Evolutionary conservation across 202 grass and related monocot genomes (phyloP), one percentile per base, ranked within the genome.

Genomic region (Panicum virgatum): DNA sequence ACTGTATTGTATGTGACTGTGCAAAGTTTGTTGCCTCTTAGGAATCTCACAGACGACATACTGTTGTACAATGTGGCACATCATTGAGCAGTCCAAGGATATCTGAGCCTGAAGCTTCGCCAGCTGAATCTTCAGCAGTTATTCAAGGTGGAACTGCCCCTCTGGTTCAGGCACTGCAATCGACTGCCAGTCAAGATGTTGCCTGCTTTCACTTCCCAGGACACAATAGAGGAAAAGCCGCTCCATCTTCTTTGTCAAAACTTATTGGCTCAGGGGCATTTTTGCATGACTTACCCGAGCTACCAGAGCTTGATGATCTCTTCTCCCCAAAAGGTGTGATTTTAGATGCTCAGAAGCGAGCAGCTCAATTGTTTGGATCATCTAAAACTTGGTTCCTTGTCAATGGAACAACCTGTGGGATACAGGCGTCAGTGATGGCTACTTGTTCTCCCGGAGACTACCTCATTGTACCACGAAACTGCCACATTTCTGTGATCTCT

Each of bases 161-260:
- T 50, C 86, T 98, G 39, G 52, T 93, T 77, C 51, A 89, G 29
- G 95, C 90, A 63, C 79, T 98, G 36, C 71, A 94, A 69, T 89
- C 75, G 65, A 80, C 86, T 76, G 90, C 90, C 48, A 72, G 22
- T 22, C 78, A 94, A 80, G 79, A 89, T 43, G 84, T 90, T 66
- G 75, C 90, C 9, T 98, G 90, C 46, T 98, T 98, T 82, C 95
- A 98, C 73, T 98, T 98, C 59, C 92, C 95, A 15, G 95, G 95
- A 71, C 95, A 98, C 69, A 95, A 90, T 56, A 89, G 88, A 37
- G 86, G 92, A 59, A 95, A 90, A 77, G 81, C 92, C 45, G 80
- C 90, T 42, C 92, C 92, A 0, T 57, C 75, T 22, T 90, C 29
- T 8, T 9, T 98, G 25, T 91, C 68, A 1, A 23, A 87, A 20